Base-by-base conservation (phyloP, 2,329 filamentous ascomycete genomes). In the Clonostachys rosea region DNA sequence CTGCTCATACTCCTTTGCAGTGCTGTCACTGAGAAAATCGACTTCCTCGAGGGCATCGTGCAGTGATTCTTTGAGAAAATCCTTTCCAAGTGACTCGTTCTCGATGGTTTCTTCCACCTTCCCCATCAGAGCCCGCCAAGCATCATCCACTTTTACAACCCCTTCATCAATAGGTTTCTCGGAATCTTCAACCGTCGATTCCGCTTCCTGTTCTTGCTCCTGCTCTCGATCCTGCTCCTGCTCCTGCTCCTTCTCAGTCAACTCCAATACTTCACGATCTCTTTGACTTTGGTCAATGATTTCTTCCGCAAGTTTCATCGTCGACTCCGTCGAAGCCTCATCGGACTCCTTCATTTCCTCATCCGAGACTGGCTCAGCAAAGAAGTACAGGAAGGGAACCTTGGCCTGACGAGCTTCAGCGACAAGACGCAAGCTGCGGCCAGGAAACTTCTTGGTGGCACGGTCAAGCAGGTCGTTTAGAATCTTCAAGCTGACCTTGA, bases 301-400 rank as follows among this genome's bases (percentile, higher is more conserved):
- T 11, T 30, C 18, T 18, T 44, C 42, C 20, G 34, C 36, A 24
- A 34, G 36, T 41, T 34, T 20, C 34, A 46, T 40, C 14, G 40
- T 18, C 6, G 40, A 37, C 11, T 33, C 20, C 34, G 43, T 33
- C 6, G 44, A 36, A 13, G 37, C 34, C 18, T 48, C 43, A 6
- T 44, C 13, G 14, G 47, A 43, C 45, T 35, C 51, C 51, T 86
- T 71, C 52, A 95, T 89, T 46, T 89, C 76, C 6, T 84, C 77
- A 6, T 88, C 78, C 0, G 79, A 79, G 46, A 97, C 84, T 5
- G 94, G 91, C 63, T 95, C 87, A 13, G 86, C 91, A 60, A 96
- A 95, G 46, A 97, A 82, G 60, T 95, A 92, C 81, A 96, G 91
- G 56, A 86, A 83, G 0, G 86, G 79, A 4, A 73, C 64, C 10